Evolutionary conservation across 1,139 yeast genomes (phyloP).

Genomic region (Hemisphaericaspora subhashii): DNA sequence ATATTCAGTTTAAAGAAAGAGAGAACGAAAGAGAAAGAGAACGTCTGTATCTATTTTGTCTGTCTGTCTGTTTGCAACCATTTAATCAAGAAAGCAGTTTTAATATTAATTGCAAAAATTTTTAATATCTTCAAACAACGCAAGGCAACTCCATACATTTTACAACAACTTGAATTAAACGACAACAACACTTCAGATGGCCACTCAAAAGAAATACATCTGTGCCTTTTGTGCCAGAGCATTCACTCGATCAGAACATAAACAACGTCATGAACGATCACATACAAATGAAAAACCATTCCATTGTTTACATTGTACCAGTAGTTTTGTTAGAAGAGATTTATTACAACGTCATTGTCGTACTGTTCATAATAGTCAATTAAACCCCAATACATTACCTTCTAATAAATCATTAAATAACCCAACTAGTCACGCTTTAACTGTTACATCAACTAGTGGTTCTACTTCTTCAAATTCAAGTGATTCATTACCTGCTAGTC

Average conservation of each 20-base stretch:
- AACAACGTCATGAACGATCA: slow-evolving; percentile 78
- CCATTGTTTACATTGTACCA: slow-evolving; percentile 68
- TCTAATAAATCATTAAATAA: slow-evolving; percentile 14
- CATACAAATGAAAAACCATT: slow-evolving; percentile 85
- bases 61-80: neutral
- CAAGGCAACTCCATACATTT: too few relatives aligned
- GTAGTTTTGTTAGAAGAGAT: slow-evolving; percentile 76
- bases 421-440: slow-evolving; percentile 11
- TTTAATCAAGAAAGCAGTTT: too few relatives aligned
- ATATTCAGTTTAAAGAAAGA: neutral
- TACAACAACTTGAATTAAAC: too few relatives aligned
- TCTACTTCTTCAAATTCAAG: neutral
- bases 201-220: slow-evolving; percentile 60
- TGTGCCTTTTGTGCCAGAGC: slow-evolving; percentile 83
- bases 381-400: slow-evolving; percentile 13
- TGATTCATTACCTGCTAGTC: neutral
- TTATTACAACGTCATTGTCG: slow-evolving; percentile 73
- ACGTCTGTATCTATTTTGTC: too few relatives aligned
- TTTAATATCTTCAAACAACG: too few relatives aligned
- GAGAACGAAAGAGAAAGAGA: too few relatives aligned
- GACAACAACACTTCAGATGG: slow-evolving; percentile 32
- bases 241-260: slow-evolving; percentile 78
- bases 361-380: slow-evolving; percentile 59
- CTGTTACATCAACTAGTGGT: neutral
- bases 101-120: too few relatives aligned